Evolutionary conservation across 495 filamentous ascomycete genomes (phyloP), one percentile per base, ranked within the genome.

Genomic region (Hyaloscypha hepaticicola): DNA sequence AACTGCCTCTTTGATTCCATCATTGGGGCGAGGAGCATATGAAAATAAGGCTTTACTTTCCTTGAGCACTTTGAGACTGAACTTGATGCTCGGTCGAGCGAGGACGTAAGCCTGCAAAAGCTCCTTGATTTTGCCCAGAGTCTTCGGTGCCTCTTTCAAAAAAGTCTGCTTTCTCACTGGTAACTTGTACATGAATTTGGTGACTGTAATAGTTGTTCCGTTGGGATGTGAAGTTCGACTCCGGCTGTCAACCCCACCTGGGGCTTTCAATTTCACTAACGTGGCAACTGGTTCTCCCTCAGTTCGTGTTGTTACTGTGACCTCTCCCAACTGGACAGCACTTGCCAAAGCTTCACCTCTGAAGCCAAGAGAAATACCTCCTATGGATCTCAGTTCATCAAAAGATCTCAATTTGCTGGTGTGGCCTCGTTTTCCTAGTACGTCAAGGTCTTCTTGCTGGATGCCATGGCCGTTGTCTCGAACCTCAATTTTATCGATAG

Each of bases 401-500:
- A 91, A 80, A 24, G 80, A 82, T 24, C 79, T 81, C 68, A 97
- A 87, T 74, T 99, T 99, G 80, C 92, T 97, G 0, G 95, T 97
- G 69, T 86, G 89, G 48, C 89, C 82, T 29, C 85, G 85, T 66
- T 80, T 84, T 63, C 89, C 91, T 5, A 96, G 79, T 48, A 83
- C 62, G 11, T 83, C 78, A 58, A 89, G 86, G 72, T 97, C 93
- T 5, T 83, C 84, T 2, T 82, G 77, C 11, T 82, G 72, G 64
- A 99, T 96, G 0, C 95, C 95, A 65, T 85, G 76, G 25, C 95
- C 95, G 76, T 96, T 96, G 74, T 99, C 95, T 63, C 90, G 88
- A 60, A 97, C 87, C 67, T 94, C 90, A 53, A 99, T 88, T n/a
- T 84, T 79, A 72, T 94, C 90, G 14, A 97, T 72, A 0, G 89